Evolutionary conservation across 371 early-diverging fungal genomes (phyloP), one percentile per base, ranked within the genome.

Genomic region (Syncephalis plumigaleata): DNA sequence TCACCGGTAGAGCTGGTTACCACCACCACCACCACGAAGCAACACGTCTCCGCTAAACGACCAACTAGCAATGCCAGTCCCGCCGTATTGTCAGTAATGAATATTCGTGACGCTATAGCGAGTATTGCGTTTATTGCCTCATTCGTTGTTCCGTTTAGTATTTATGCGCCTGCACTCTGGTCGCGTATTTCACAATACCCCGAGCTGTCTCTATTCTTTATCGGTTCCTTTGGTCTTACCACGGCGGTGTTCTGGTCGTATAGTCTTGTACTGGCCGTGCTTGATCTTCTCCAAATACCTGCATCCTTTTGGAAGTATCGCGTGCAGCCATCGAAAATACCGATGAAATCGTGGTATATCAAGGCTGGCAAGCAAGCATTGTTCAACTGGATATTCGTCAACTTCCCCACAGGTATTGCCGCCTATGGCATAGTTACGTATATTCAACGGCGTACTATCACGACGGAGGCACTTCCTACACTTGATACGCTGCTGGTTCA

Each of bases 311-410:
- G 51, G 61, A 24, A 50, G 21, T 57, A 59, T 48, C 56, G 59
- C 55, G 59, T 65, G 18, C 65, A 65, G 26, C 59, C 62, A 1
- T 47, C 50, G 16, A 62, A 63, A 47, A 49, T 58, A 8, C 63
- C 60, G 13, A 49, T 54, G 0, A 48, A 44, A 42, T 50, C 49
- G 13, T 54, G 56, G 55, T 65, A 61, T 27, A 39, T 23, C 16
- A 58, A 56, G 24, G 60, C 61, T 3, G 22, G 55, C 17, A 51
- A 55, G 48, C 49, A 49, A 3, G 65, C 56, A 3, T 17, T 63
- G 2, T 55, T 53, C 52, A 63, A 63, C 40, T 58, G 61, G 47
- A 47, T 60, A 26, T 9, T 63, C n/a, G 53, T 65, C 8, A 59
- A 55, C 8, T 45, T 60, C 0, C 66, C 66, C 0, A 44, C 52